phyloP scores from a whole-genome alignment of 441 rosid genomes.

The Populus tomentosa region DNA sequence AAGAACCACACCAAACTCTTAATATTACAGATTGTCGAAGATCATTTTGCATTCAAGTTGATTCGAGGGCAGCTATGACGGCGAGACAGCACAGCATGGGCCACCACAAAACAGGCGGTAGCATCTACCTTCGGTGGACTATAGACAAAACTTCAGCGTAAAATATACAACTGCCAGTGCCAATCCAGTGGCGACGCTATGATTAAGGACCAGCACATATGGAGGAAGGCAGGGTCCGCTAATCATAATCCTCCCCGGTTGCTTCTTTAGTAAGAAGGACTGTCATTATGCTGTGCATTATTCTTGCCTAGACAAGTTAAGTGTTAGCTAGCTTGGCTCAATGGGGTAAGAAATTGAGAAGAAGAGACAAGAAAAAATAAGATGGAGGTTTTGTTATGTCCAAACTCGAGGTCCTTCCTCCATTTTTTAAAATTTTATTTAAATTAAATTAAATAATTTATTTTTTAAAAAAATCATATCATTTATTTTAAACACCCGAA shows the following conservation, averaged over 20 bases:
- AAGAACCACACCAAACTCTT: no score
- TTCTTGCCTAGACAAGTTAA: not conserved
- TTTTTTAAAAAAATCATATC: no score
- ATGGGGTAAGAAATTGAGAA: not conserved
- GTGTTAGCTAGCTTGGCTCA: not conserved
- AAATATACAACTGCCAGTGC: conserved; percentile 28
- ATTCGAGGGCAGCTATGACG: conserved; percentile 3
- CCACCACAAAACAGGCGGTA: not conserved
- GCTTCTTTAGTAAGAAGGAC: not conserved
- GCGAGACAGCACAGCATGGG: conserved; percentile 13
- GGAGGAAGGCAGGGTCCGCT: not conserved
- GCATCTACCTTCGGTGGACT: conserved; percentile 16
- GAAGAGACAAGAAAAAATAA: not conserved
- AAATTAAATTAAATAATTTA: no score
- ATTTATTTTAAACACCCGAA: no score
- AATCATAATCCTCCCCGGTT: not conserved
- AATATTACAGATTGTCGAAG: not conserved
- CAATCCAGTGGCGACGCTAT: not conserved
- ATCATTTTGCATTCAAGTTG: not conserved
- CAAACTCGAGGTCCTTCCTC: no score
- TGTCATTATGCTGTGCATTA: not conserved
- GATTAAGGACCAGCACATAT: not conserved
- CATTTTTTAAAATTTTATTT: no score
- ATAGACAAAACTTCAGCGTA: conserved; percentile 22
- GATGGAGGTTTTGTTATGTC: not conserved